Evolutionary conservation across 106 monocot species (phyloP).

Genomic region (Vanilla planifolia): DNA sequence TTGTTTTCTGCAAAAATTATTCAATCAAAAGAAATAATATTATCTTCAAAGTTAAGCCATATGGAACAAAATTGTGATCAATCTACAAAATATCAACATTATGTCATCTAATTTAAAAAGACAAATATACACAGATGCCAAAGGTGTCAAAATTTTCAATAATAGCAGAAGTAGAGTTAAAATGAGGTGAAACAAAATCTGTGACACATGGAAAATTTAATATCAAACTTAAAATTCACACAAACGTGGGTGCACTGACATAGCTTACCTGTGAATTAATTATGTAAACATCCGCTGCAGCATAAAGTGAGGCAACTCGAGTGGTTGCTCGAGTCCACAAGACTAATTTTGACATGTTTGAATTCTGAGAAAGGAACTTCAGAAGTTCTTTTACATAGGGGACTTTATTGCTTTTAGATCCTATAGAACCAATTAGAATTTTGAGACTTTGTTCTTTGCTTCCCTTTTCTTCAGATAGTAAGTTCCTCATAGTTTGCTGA

Average conservation of each 20-base stretch:
- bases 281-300: constrained; percentile 89
- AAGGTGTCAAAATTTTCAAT: too few relatives aligned
- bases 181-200: too few relatives aligned
- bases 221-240: too few relatives aligned
- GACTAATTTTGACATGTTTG: constrained; percentile 52
- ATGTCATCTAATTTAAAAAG: too few relatives aligned
- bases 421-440: constrained; percentile 87
- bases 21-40: too few relatives aligned
- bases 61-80: too few relatives aligned
- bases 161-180: too few relatives aligned
- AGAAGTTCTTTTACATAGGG: constrained; percentile 68
- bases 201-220: too few relatives aligned
- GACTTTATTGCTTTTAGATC: constrained; percentile 94
- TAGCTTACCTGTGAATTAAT: constrained; percentile 81
- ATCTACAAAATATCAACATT: too few relatives aligned
- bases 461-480: constrained; percentile 28
- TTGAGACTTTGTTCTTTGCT: constrained; percentile 36
- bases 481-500: constrained; percentile 22
- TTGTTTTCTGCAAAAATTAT: too few relatives aligned
- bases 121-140: too few relatives aligned
- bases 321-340: constrained; percentile 90
- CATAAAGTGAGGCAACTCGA: constrained; percentile 72
- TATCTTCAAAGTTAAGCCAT: too few relatives aligned
- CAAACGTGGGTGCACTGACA: neutral
- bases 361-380: constrained; percentile 57